A percentile compares a stretch with the other conserved stretches of the same genome.
These are phyloP conservation scores for Phytomonas sp. DNA, from an alignment of 208 protist species.

Conservation along the genomic window DNA sequence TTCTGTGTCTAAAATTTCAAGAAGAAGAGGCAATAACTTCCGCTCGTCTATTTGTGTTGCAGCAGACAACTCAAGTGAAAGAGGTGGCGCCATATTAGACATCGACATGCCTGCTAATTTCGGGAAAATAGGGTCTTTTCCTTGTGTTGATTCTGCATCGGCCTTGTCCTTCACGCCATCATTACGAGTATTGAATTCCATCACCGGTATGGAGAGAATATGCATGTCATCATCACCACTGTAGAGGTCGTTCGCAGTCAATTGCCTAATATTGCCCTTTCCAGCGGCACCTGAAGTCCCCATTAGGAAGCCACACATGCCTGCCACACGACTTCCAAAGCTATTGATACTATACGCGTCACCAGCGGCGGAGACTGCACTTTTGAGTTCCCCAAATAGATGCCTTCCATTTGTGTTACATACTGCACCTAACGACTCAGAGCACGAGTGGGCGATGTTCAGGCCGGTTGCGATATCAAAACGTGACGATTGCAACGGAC, in stretches of 20 bases:
- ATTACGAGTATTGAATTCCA: background rate
- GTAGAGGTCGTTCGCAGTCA: background rate
- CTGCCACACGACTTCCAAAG: background rate
- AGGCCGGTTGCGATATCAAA: background rate
- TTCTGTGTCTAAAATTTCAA: slow-evolving; percentile 30
- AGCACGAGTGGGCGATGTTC: background rate
- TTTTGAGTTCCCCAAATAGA: background rate
- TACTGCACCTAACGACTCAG: background rate
- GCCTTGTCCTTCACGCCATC: background rate
- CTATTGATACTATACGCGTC: background rate
- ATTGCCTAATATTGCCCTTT: background rate
- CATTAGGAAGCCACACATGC: background rate
- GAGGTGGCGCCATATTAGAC: background rate
- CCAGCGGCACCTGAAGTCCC: background rate
- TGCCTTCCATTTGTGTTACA: background rate
- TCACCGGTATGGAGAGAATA: slow-evolving; percentile 15
- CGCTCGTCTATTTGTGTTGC: slow-evolving; percentile 17
- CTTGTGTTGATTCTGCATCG: background rate
- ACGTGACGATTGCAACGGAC: background rate
- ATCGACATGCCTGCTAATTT: background rate
- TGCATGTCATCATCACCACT: background rate
- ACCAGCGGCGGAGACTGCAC: background rate
- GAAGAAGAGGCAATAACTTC: slow-evolving; percentile 26
- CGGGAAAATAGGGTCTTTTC: background rate
- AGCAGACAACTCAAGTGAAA: background rate